Evolutionary conservation across 108 stramenopile species (phyloP).

Genomic region (Pseudonitzschia multistriata): DNA sequence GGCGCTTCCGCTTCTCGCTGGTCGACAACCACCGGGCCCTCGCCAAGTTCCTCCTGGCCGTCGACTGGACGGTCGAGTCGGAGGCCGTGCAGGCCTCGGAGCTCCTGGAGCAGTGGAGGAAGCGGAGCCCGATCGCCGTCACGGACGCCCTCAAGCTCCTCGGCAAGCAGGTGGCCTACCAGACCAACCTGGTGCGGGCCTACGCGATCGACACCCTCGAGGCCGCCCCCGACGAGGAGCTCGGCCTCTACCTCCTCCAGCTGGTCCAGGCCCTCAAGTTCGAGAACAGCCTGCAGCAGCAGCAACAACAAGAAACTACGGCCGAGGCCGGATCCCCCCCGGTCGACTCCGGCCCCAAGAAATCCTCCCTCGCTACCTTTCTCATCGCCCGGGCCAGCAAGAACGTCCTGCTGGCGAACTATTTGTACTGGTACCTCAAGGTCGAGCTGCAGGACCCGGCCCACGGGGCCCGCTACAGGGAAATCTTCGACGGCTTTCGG

Average conservation of each 20-base stretch:
- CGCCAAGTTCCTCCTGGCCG: conserved; percentile 93
- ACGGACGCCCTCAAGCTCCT: conserved; percentile 96
- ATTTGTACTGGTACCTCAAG: conserved; percentile 93
- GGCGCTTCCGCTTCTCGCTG: conserved; percentile 93
- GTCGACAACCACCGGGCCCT: conserved; percentile 92
- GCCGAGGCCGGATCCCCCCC: not conserved
- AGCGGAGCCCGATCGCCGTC: conserved; percentile 90
- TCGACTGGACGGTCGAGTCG: conserved; percentile 92
- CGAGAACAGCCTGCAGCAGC: conserved; percentile 51
- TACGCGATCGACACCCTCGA: conserved; percentile 95
- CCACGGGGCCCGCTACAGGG: conserved; percentile 78
- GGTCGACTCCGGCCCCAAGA: conserved; percentile 14
- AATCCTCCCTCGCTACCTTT: conserved; percentile 85
- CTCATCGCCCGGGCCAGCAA: conserved; percentile 89
- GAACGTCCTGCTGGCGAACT: conserved; percentile 90
- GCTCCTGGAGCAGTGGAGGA: conserved; percentile 92
- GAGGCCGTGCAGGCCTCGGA: conserved; percentile 95
- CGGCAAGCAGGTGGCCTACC: conserved; percentile 91
- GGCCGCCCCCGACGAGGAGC: conserved; percentile 89
- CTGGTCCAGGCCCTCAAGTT: conserved; percentile 98
- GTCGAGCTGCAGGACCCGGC: conserved; percentile 87
- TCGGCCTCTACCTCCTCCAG: conserved; percentile 94
- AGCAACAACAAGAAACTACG: not conserved
- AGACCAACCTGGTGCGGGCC: conserved; percentile 82
- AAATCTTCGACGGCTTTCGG: conserved; percentile 74